These are phyloP conservation scores for Melanomma pulvis-pyrius DNA, from an alignment of 495 filamentous ascomycete species.

Conservation along the genomic window DNA sequence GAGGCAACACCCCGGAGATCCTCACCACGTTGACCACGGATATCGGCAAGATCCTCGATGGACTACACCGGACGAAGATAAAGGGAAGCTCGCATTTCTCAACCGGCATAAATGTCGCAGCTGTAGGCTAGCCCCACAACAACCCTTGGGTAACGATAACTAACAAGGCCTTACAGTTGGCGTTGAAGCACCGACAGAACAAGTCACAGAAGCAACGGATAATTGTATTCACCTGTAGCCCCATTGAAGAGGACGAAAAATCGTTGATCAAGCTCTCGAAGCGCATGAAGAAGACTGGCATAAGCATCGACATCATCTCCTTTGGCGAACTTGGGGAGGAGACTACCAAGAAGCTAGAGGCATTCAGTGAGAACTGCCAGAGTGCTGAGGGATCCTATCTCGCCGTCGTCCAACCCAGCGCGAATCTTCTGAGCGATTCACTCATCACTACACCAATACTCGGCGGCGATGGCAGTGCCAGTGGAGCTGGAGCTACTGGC, in stretches of 20 bases:
- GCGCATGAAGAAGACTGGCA: conserved; percentile 97
- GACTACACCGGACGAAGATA: conserved; percentile 93
- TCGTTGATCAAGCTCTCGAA: conserved; percentile 85
- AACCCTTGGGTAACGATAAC: background rate
- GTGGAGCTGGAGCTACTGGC: conserved; percentile 48
- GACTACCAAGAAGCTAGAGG: conserved; percentile 85
- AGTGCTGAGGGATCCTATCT: conserved; percentile 86
- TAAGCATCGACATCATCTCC: conserved; percentile 88
- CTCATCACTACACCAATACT: conserved; percentile 91
- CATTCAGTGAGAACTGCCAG: conserved; percentile 90
- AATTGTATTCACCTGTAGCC: conserved; percentile 92
- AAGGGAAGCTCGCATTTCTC: conserved; percentile 81
- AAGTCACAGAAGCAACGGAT: conserved; percentile 94
- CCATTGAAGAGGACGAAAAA: conserved; percentile 86
- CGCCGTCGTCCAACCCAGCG: conserved; percentile 86
- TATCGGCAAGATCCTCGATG: conserved; percentile 90
- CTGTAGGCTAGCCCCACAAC: conserved; percentile 63
- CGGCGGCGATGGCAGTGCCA: conserved; percentile 67
- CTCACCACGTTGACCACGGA: conserved; percentile 94
- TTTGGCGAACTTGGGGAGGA: conserved; percentile 93
- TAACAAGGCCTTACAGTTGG: conserved; percentile 60
- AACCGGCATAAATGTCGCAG: conserved; percentile 91
- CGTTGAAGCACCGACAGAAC: conserved; percentile 97
- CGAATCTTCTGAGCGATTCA: conserved; percentile 87
- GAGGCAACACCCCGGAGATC: conserved; percentile 93